These are phyloP conservation scores for Lyophyllum semitale DNA, from an alignment of 768 basidiomycete genomes.

Conservation along the genomic window DNA sequence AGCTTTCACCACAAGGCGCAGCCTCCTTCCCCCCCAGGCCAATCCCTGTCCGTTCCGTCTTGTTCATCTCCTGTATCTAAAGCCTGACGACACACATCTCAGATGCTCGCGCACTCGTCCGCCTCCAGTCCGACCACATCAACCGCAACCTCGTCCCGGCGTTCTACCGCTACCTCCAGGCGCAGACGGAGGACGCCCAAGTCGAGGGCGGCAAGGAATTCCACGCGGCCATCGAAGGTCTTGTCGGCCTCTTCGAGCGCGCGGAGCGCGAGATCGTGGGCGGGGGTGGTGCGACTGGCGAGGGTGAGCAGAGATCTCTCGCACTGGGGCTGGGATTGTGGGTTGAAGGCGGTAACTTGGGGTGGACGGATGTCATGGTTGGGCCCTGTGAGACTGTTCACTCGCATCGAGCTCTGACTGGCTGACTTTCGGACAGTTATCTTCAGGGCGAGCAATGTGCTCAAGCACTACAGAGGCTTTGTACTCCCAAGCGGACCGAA, in stretches of 20 bases:
- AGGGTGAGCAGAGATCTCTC: slow-evolving; percentile 39
- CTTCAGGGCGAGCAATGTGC: slow-evolving; percentile 61
- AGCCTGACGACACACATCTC: neutral
- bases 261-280: slow-evolving; percentile 47
- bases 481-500: slow-evolving; percentile 49
- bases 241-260: slow-evolving; percentile 59
- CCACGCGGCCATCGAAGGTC: slow-evolving; percentile 45
- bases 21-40: slow-evolving; percentile 56
- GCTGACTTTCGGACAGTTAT: slow-evolving; percentile 53
- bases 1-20: slow-evolving; percentile 43
- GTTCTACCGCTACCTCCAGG: slow-evolving; percentile 77
- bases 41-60: slow-evolving; percentile 56
- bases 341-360: slow-evolving; percentile 57
- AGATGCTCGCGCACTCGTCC: slow-evolving; percentile 71
- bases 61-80: neutral
- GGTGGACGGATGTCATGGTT: slow-evolving; percentile 67
- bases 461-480: slow-evolving; percentile 71
- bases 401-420: neutral
- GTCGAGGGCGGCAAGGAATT: slow-evolving; percentile 56
- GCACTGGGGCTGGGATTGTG: slow-evolving; percentile 57
- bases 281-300: slow-evolving; percentile 38
- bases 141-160: slow-evolving; percentile 65
- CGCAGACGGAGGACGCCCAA: slow-evolving; percentile 58
- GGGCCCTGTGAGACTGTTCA: slow-evolving; percentile 58
- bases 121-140: slow-evolving; percentile 70